Evolutionary conservation across 1,284 basidiomycete species (phyloP).

Genomic region (Rhodotorula sp.): DNA sequence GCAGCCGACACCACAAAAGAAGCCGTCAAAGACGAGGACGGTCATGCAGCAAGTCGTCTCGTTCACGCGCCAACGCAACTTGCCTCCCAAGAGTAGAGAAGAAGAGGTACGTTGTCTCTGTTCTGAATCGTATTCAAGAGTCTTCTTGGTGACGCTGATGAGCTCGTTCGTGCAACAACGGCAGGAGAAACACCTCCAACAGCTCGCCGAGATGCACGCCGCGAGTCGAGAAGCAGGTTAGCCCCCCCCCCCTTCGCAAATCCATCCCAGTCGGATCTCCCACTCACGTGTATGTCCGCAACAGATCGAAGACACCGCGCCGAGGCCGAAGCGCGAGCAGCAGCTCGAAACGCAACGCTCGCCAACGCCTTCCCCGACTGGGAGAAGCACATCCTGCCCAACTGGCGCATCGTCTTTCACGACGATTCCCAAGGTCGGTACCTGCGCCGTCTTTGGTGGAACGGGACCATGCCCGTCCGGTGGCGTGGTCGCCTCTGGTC

Average conservation of each 20-base stretch:
- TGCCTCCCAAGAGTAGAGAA: conserved; percentile 44
- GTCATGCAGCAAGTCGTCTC: conserved; percentile 43
- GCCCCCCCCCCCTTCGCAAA: neutral
- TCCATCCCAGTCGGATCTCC: neutral
- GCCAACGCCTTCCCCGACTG: conserved; percentile 69
- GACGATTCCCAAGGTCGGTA: conserved; percentile 55
- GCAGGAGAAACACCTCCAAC: conserved; percentile 42
- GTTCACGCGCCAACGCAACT: conserved; percentile 43
- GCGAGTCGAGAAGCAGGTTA: conserved; percentile 40
- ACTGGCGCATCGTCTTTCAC: conserved; percentile 70
- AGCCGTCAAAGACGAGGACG: conserved; percentile 12
- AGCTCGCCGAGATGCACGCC: conserved; percentile 42
- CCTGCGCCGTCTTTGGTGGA: conserved; percentile 83
- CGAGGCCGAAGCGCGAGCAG: conserved; percentile 9
- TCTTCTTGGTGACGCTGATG: too few species aligned
- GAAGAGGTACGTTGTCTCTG: conserved; percentile 41
- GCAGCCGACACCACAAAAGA: conserved; percentile 14
- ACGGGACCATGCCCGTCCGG: conserved; percentile 77
- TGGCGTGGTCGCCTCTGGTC: conserved; percentile 85
- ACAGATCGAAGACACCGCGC: conserved; percentile 24
- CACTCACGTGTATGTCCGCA: neutral
- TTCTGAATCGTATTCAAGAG: neutral
- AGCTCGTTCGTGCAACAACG: too few species aligned
- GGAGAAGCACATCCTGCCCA: conserved; percentile 76
- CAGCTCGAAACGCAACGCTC: conserved; percentile 46